phyloP scores from a whole-genome alignment of 805 yeast genomes.

The Candida ascalaphidarum region DNA sequence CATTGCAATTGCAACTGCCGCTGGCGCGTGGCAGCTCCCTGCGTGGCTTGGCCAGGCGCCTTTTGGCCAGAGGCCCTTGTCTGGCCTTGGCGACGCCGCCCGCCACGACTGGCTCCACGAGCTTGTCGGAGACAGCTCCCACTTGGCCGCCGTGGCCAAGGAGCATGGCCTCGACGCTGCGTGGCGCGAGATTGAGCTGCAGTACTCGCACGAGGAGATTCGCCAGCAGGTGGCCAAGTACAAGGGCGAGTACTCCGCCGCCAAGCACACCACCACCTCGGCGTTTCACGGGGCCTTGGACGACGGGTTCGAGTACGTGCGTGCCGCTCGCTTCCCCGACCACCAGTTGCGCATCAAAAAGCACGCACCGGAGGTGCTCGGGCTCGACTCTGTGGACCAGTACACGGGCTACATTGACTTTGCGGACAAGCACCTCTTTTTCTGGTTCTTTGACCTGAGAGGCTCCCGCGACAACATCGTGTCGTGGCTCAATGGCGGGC shows the following conservation, averaged over 20 bases:
- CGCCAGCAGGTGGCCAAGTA: no score
- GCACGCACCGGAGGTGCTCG: slow-evolving; percentile 1
- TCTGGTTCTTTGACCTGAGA: slow-evolving; percentile 6
- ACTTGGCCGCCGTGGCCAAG: no score
- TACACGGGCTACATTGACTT: slow-evolving; percentile 7
- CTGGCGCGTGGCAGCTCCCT: no score
- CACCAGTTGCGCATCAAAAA: slow-evolving; percentile 2
- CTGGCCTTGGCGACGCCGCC: not conserved
- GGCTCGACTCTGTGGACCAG: slow-evolving; percentile 2
- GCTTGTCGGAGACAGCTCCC: no score
- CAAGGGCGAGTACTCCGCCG: no score
- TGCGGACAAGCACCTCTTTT: slow-evolving; percentile 5
- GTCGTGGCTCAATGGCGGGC: slow-evolving; percentile 7
- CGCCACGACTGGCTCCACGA: slow-evolving; percentile 1
- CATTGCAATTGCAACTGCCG: no score
- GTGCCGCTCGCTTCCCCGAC: slow-evolving; percentile 1
- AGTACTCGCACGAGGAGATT: no score
- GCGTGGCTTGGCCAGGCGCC: no score
- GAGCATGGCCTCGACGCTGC: no score
- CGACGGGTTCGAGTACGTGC: slow-evolving; percentile 8
- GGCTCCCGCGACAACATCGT: slow-evolving; percentile 4
- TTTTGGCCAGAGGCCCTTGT: slow-evolving; percentile 1
- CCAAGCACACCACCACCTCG: no score
- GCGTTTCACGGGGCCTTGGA: no score
- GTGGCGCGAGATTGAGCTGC: no score